Evolutionary conservation across 2,329 filamentous ascomycete species (phyloP).

Genomic region (Colletotrichum karsti): DNA sequence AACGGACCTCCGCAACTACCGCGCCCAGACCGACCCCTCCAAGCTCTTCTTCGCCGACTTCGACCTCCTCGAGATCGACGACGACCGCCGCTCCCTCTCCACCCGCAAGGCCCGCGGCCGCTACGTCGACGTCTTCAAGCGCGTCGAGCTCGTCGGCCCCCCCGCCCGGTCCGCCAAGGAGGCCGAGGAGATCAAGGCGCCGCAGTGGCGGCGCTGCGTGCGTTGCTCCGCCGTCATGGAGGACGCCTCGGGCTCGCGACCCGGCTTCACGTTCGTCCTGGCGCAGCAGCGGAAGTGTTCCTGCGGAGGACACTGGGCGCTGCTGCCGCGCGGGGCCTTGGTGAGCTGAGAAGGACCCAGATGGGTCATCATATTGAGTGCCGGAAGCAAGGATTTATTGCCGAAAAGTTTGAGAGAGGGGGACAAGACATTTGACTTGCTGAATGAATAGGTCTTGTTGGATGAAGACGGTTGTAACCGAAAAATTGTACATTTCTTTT

Average conservation of each 20-base stretch:
- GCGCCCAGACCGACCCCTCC: conserved; percentile 68
- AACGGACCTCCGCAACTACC: conserved; percentile 65
- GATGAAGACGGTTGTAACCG: too few relatives aligned
- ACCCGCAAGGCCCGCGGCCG: conserved; percentile 44
- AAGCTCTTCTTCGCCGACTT: conserved; percentile 79
- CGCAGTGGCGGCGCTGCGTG: conserved; percentile 58
- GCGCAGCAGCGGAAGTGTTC: conserved; percentile 63
- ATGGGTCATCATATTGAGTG: not conserved
- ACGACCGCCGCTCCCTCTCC: conserved; percentile 59
- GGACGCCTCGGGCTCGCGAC: conserved; percentile 57
- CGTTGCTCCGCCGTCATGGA: conserved; percentile 74
- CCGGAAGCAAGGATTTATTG: too few relatives aligned
- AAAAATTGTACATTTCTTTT: too few relatives aligned
- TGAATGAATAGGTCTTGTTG: too few relatives aligned
- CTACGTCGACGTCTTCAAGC: conserved; percentile 66
- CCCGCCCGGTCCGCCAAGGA: conserved; percentile 7
- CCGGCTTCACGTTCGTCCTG: conserved; percentile 62
- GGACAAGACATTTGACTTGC: too few relatives aligned
- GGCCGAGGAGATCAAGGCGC: conserved; percentile 51
- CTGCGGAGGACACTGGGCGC: conserved; percentile 62
- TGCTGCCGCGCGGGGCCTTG: conserved; percentile 44
- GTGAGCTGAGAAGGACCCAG: not conserved
- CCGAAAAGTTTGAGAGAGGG: too few relatives aligned
- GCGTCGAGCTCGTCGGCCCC: conserved; percentile 54
- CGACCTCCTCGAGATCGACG: conserved; percentile 71